Evolutionary conservation across 208 protist genomes (phyloP), one percentile per base, ranked within the genome.

Genomic region (Vickermania ingenoplastis): DNA sequence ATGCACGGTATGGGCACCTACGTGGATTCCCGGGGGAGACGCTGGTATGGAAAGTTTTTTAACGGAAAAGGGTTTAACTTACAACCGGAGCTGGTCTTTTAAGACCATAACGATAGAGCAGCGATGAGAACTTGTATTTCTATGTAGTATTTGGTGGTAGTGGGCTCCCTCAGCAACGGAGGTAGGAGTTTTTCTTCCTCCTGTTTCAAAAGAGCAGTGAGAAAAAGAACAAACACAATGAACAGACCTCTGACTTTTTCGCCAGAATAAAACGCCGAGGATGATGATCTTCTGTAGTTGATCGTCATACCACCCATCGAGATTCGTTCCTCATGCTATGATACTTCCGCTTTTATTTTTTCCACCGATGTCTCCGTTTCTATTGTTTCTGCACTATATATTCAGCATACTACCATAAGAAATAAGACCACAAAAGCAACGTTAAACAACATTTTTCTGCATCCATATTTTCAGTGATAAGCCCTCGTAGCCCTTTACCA

Each of bases 1-100:
- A 94, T 95, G 79, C 81, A 97, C 53, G 90, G 90, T 4, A 28
- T 63, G n/a, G 92, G 92, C 0, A 72, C 81, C 1, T 96, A 91
- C 52, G 71, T 81, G 28, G 86, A 94, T 63, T 52, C 30, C 24
- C 59, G 69, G 1, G 85, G 86, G 1, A 69, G 73, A 24, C 79
- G 84, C n/a, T 96, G 86, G 81, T 62, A 75, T 36, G 90, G 90
- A 13, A 74, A 68, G 21, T 96, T 95, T 57, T 61, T 61, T 49
- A 61, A 86, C 7, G 85, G 85, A 17, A 53, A 61, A 30, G 78
- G 67, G 0, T 58, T 71, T 25, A 60, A 67, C 24, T 65, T 91
- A 26, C 41, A 76, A 2, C 69, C 73, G 11, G 86, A 92, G 63
- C 61, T 86, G 41, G 64, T 75, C 26, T 59, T 89, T 17, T 83